Conservation (phyloP, 495 filamentous ascomycete species). For the Penicillium taxi region DNA sequence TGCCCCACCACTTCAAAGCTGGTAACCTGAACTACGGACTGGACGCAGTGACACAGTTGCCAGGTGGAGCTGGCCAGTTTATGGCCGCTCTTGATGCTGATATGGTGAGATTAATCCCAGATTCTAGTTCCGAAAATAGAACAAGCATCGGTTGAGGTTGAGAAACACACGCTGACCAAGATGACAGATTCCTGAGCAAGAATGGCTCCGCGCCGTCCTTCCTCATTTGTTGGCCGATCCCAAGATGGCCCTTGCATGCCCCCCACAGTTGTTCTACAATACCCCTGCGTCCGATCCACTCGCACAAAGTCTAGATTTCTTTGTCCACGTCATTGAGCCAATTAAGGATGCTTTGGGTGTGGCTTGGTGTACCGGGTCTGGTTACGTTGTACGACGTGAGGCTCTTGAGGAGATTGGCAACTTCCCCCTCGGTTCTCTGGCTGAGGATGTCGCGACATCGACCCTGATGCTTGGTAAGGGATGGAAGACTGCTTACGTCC, state of each 20-base stretch:
- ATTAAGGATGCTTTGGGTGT: constrained; percentile 42
- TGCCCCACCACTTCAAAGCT: constrained; percentile 48
- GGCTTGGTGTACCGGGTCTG: constrained; percentile 49
- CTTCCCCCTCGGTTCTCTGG: constrained; percentile 41
- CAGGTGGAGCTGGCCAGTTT: constrained; percentile 37
- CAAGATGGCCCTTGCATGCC: constrained; percentile 43
- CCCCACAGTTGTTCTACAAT: constrained; percentile 50
- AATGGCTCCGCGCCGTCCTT: constrained; percentile 45
- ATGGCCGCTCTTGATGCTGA: constrained; percentile 48
- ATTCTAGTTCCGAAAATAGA: not conserved
- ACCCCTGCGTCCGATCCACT: constrained; percentile 43
- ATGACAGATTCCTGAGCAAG: constrained; percentile 38
- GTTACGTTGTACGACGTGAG: constrained; percentile 40
- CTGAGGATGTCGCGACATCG: constrained; percentile 46
- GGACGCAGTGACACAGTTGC: constrained; percentile 23
- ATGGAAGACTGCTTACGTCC: constrained; percentile 44
- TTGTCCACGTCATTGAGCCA: constrained; percentile 43
- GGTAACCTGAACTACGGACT: constrained; percentile 48
- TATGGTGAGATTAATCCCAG: constrained; percentile 29
- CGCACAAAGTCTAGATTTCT: constrained; percentile 38
- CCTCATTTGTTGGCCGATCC: constrained; percentile 42
- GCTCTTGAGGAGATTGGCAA: constrained; percentile 45
- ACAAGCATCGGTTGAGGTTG: not conserved
- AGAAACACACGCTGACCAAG: not conserved
- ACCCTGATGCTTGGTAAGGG: constrained; percentile 41